These are phyloP conservation scores for Colletotrichum phormii DNA, from an alignment of 2,329 filamentous ascomycete genomes.

Conservation along the genomic window DNA sequence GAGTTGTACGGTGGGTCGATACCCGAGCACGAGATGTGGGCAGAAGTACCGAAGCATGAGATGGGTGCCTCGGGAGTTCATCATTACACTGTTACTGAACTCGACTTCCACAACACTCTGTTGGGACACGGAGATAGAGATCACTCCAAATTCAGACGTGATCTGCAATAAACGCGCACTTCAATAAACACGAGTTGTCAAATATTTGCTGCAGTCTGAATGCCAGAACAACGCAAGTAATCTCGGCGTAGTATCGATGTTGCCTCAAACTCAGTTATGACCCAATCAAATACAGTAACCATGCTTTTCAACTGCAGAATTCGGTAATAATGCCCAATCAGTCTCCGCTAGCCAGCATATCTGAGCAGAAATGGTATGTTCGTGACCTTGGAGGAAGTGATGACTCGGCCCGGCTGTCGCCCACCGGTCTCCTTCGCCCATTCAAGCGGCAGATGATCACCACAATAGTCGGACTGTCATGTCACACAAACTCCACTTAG, in stretches of 20 bases:
- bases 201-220: not conserved
- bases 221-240: not conserved
- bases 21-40: not conserved
- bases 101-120: not conserved
- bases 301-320: not conserved
- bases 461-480: not conserved
- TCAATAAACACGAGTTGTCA: not conserved
- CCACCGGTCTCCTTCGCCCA: not conserved
- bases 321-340: not conserved
- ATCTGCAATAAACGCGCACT: not conserved
- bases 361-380: not conserved
- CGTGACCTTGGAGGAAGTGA: not conserved
- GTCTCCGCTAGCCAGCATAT: not conserved
- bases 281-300: not conserved
- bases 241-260: not conserved
- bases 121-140: not conserved
- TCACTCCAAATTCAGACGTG: not conserved
- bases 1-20: not conserved
- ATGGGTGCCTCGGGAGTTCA: not conserved
- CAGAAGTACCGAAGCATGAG: not conserved
- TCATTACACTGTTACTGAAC: conserved; percentile 16
- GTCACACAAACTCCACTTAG: not conserved
- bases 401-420: not conserved
- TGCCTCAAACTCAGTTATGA: not conserved
- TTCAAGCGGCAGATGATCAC: not conserved